Evolutionary conservation across 179 eudicot species (phyloP), one percentile per base, ranked within the genome.

Genomic region (Nepenthes alata): DNA sequence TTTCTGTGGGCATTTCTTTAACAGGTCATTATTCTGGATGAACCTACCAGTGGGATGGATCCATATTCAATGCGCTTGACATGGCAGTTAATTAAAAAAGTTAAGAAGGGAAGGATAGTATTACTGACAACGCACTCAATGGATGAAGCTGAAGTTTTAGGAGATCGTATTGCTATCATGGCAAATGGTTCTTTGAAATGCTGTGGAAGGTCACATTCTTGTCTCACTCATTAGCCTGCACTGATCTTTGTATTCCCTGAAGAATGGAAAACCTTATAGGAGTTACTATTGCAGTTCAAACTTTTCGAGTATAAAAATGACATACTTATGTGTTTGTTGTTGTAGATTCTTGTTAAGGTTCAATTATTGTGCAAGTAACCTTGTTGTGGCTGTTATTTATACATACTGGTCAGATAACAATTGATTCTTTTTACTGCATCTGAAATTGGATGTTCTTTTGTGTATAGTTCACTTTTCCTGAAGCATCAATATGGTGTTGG

Each of bases 21-120:
- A 70, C 66, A 89, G 98, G 83, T 94, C 59, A 77, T 94, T 68
- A 78, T 94, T 81, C 95, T 94, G 47, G 99, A 94, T 73, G 99
- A 94, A 72, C 99, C 99, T 57, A 94, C 99, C 37, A 94, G 99
- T 70, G 99, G 99, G 74, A 94, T 94, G 99, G 99, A 94, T 81
- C 99, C 99, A 55, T 94, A 94, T 77, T 94, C 99, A 60, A 94
- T 90, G 99, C 80, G 97, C 69, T 73, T 91, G 84, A 94, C 97
- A 15, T 94, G 99, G 97, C 99, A 94, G 67, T 66, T 91, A 49
- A 94, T 94, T 25, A 91, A 87, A 72, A 91, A 78, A 70, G 67
- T 87, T 36, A 94, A 85, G 78, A 94, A 94, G 75, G 99, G 99
- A 54, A 85, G 99, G 71, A 85, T 87, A 54, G 83, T 94, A 64